phyloP scores from a whole-genome alignment of 371 early-diverging fungal species.

The Zychaea mexicana region DNA sequence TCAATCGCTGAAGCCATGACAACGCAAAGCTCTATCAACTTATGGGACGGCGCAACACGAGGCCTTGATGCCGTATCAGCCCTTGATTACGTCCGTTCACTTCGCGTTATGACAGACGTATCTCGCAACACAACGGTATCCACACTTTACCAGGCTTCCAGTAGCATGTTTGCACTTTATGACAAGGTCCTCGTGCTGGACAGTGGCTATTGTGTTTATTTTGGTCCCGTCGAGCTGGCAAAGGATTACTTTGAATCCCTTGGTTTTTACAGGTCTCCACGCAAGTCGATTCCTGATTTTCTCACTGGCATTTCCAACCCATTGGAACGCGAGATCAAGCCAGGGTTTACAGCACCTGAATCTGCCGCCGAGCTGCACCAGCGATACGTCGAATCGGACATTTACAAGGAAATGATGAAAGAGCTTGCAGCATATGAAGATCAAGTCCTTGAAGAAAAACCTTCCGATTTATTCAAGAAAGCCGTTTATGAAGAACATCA shows the following conservation, averaged over 20 bases:
- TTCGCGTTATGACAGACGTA: slow-evolving; percentile 52
- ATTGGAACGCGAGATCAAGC: slow-evolving; percentile 46
- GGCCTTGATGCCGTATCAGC: slow-evolving; percentile 83
- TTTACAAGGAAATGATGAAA: slow-evolving; percentile 28
- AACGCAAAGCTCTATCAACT: slow-evolving; percentile 52
- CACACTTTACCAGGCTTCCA: slow-evolving; percentile 59
- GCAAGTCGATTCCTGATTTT: slow-evolving; percentile 70
- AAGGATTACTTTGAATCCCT: slow-evolving; percentile 47
- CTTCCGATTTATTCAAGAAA: slow-evolving; percentile 48
- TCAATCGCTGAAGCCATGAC: slow-evolving; percentile 73
- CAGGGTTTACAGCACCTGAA: slow-evolving; percentile 47
- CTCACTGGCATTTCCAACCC: slow-evolving; percentile 59
- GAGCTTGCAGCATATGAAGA: slow-evolving; percentile 39
- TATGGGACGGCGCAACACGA: slow-evolving; percentile 71
- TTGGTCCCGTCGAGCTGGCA: slow-evolving; percentile 51
- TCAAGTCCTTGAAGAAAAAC: slow-evolving; percentile 27
- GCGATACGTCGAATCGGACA: slow-evolving; percentile 32
- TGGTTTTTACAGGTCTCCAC: slow-evolving; percentile 57
- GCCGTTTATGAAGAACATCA: slow-evolving; percentile 53
- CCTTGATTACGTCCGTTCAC: slow-evolving; percentile 54
- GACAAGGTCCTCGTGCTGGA: slow-evolving; percentile 61
- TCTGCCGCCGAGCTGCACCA: slow-evolving; percentile 54
- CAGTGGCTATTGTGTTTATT: slow-evolving; percentile 60
- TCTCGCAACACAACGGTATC: slow-evolving; percentile 54
- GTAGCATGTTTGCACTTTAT: slow-evolving; percentile 61